phyloP scores from a whole-genome alignment of 2,329 filamentous ascomycete species.

The Fusarium liriodendri region DNA sequence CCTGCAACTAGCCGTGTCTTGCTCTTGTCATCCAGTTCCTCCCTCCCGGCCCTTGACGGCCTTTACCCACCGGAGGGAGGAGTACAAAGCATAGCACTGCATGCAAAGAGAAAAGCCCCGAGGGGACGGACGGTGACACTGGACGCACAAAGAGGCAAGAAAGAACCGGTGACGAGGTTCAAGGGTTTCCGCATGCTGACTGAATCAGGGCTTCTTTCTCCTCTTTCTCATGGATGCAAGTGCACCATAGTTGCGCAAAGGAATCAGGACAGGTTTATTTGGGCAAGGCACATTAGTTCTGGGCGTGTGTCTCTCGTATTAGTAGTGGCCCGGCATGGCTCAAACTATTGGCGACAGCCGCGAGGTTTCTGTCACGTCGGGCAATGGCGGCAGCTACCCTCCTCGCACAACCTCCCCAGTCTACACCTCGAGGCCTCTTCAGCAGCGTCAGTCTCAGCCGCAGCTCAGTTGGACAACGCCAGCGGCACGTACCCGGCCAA shows the following conservation, averaged over 20 bases:
- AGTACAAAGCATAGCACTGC: neutral
- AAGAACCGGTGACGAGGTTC: neutral
- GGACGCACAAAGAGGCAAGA: slow-evolving; percentile 24
- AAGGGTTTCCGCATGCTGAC: slow-evolving; percentile 19
- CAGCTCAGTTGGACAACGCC: neutral
- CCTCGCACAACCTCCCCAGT: slow-evolving; percentile 27
- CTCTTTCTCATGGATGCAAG: slow-evolving; percentile 39
- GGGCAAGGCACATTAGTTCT: slow-evolving; percentile 5
- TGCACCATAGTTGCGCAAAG: slow-evolving; percentile 31
- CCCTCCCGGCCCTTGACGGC: slow-evolving; percentile 1
- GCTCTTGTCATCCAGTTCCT: slow-evolving; percentile 1
- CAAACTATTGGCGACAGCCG: slow-evolving; percentile 32
- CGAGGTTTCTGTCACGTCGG: slow-evolving; percentile 37
- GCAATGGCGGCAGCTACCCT: slow-evolving; percentile 34
- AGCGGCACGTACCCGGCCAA: slow-evolving; percentile 33
- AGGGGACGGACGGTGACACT: slow-evolving; percentile 19
- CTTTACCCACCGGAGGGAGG: slow-evolving; percentile 1
- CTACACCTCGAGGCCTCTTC: slow-evolving; percentile 1
- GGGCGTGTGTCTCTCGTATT: slow-evolving; percentile 15
- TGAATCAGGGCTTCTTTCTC: slow-evolving; percentile 25
- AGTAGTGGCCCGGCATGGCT: slow-evolving; percentile 40
- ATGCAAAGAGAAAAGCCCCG: slow-evolving; percentile 25
- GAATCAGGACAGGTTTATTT: slow-evolving; percentile 16
- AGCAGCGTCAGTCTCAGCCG: slow-evolving; percentile 18
- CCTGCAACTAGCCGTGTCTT: slow-evolving; percentile 4